Conservation (phyloP, 495 filamentous ascomycete genomes). For the Margaritispora aquatica region DNA sequence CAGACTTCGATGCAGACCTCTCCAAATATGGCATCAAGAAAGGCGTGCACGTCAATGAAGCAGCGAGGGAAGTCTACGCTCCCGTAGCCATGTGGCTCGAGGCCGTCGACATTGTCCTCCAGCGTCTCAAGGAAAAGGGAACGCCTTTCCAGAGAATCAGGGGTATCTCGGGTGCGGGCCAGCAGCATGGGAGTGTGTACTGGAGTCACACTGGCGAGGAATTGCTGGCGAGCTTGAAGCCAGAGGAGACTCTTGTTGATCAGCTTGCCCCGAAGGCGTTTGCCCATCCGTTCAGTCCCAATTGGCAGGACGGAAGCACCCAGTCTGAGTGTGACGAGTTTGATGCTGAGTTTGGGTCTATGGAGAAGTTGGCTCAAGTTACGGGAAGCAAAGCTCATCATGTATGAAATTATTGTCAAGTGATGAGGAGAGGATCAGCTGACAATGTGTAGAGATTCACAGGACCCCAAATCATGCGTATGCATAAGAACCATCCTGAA, state of each 20-base stretch:
- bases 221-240: constrained; percentile 54
- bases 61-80: constrained; percentile 80
- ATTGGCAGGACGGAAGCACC: constrained; percentile 97
- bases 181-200: constrained; percentile 95
- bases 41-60: constrained; percentile 76
- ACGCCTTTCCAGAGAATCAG: constrained; percentile 71
- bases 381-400: constrained; percentile 94
- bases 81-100: constrained; percentile 94
- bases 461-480: constrained; percentile 91
- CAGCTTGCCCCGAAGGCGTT: constrained; percentile 66
- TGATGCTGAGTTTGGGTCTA: constrained; percentile 60
- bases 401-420: constrained; percentile 43
- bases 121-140: constrained; percentile 61
- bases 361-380: constrained; percentile 61
- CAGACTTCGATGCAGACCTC: constrained; percentile 66
- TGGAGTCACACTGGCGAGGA: constrained; percentile 71
- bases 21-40: constrained; percentile 81
- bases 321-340: constrained; percentile 87
- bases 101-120: constrained; percentile 77
- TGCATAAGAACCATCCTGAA: constrained; percentile 69
- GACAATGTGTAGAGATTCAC: constrained; percentile 71
- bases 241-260: constrained; percentile 53
- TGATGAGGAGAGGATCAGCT: constrained; percentile 1
- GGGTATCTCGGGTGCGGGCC: constrained; percentile 86
- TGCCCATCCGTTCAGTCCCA: constrained; percentile 82